Evolutionary conservation across 208 protist genomes (phyloP).

Genomic region (Crithidia expoeki): DNA sequence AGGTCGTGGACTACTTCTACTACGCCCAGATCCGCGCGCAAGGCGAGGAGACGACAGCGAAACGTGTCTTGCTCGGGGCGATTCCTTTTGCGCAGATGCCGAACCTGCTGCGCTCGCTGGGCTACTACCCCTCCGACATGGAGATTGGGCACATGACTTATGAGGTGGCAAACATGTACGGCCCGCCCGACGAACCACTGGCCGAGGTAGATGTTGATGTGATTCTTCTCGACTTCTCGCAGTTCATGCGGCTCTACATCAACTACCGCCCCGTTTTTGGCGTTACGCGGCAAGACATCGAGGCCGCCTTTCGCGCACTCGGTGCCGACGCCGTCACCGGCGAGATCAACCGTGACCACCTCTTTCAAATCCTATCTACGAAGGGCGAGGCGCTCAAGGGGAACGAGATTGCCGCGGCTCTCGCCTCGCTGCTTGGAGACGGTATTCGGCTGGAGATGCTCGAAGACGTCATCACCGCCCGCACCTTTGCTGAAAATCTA

Average conservation of each 20-base stretch:
- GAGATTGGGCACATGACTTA: conserved; percentile 94
- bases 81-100: conserved; percentile 93
- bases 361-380: conserved; percentile 78
- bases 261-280: conserved; percentile 95
- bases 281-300: conserved; percentile 89
- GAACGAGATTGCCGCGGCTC: conserved; percentile 72
- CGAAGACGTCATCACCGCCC: conserved; percentile 86
- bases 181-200: conserved; percentile 54
- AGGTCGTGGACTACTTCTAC: conserved; percentile 97
- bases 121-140: conserved; percentile 94
- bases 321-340: conserved; percentile 76
- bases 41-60: conserved; percentile 93
- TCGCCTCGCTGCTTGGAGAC: conserved; percentile 89
- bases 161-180: conserved; percentile 90
- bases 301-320: conserved; percentile 83
- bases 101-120: conserved; percentile 95
- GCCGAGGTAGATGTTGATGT: conserved; percentile 76
- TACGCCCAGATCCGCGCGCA: conserved; percentile 95
- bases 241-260: conserved; percentile 94
- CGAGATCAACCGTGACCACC: conserved; percentile 66
- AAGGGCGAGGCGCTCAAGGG: conserved; percentile 78
- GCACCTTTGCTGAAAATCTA: conserved; percentile 88
- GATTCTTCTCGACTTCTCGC: conserved; percentile 88
- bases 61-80: conserved; percentile 87
- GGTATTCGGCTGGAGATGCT: conserved; percentile 87